Base-by-base conservation (phyloP, 371 early-diverging fungal species). In the Lichtheimia ramosa region DNA sequence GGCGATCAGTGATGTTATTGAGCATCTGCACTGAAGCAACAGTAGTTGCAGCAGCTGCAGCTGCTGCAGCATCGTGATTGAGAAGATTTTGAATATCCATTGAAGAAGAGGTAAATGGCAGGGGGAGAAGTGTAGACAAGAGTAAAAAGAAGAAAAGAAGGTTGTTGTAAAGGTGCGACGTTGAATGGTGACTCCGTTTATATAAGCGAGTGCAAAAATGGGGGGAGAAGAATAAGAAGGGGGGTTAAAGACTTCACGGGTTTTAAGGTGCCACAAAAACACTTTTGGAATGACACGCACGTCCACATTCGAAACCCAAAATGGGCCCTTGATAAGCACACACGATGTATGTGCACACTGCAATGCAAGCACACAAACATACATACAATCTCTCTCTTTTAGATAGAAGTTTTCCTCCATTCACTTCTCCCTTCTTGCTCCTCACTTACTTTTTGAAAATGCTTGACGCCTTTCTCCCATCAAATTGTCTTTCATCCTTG, bases 71-170 rank as follows among this genome's bases (percentile, higher is more conserved):
- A 52, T 69, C 65, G n/a, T 71, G 65, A 53, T 76, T 80, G 40
- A 80, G 65, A 53, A 80, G 58, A 53, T 73, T 74, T 54, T 71
- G 73, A 48, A 80, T 80, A 64, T 80, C 77, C 80, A 80, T 76
- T 34, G 34, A 34, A 34, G 10, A 10, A 34, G 34, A 34, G 10
- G 34, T 34, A 10, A 34, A 6, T 14, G 3, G 27, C 25, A 28
- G 51, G 34, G 40, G 16, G 28, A 63, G 49, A 54, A 59, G 48
- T 10, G 34, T 20, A 13, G 27, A 20, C 39, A 42, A 55, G 34
- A 48, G 18, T 28, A 46, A 63, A 54, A 54, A 59, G 48, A 51
- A 54, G 41, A 56, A 53, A 57, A 51, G 51, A 56, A 63, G 28
- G 51, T 60, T 51, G 43, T 24, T 18, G 54, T 24, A 48, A 28